Evolutionary conservation across 306 rosid species (phyloP).

Genomic region (Arachis hypogaea): DNA sequence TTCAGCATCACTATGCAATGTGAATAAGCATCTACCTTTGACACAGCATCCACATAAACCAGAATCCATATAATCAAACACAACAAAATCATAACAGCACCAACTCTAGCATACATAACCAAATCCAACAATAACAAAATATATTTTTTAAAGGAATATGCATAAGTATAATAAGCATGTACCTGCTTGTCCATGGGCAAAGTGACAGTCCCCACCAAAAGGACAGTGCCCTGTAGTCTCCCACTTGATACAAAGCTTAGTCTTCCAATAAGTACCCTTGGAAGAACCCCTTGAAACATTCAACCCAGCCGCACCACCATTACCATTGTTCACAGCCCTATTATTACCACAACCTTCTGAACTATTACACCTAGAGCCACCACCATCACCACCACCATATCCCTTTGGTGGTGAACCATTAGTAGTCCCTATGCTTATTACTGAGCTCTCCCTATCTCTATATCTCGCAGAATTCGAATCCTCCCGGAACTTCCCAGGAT

Average conservation of each 20-base stretch:
- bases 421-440: conserved; percentile 75
- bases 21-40: conserved; percentile 10
- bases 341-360: conserved; percentile 43
- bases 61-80: conserved; percentile 5
- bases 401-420: conserved; percentile 55
- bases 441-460: conserved; percentile 82
- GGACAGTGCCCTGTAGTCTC: conserved; percentile 76
- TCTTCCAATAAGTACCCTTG: conserved; percentile 74
- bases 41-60: conserved; percentile 16
- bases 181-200: conserved; percentile 96
- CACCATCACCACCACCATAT: conserved; percentile 49
- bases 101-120: neutral
- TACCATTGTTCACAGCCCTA: conserved; percentile 37
- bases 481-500: conserved; percentile 78
- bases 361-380: conserved; percentile 42
- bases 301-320: conserved; percentile 3
- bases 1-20: neutral
- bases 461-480: conserved; percentile 50
- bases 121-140: conserved; percentile 7
- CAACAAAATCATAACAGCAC: conserved; percentile 18
- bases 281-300: conserved; percentile 43
- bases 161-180: conserved; percentile 3
- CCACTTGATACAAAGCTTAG: conserved; percentile 80
- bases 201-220: conserved; percentile 81
- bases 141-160: conserved; percentile 14